phyloP scores from a whole-genome alignment of 2,329 filamentous ascomycete genomes.

The Colletotrichum simmondsii region DNA sequence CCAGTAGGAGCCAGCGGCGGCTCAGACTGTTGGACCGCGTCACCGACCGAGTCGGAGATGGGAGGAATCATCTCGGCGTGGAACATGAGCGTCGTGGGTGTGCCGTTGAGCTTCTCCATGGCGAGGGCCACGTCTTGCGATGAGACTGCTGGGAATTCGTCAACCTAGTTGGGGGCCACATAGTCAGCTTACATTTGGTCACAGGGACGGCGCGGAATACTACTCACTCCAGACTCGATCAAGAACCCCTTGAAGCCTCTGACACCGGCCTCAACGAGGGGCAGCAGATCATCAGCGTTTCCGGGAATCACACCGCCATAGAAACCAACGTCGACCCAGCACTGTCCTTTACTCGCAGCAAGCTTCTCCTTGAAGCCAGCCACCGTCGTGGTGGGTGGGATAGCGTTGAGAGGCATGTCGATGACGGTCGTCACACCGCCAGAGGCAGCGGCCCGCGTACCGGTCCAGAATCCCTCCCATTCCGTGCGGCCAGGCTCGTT shows the following conservation, averaged over 20 bases:
- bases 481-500: conserved; percentile 97
- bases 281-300: conserved; percentile 82
- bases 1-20: conserved; percentile 78
- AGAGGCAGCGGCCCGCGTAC: conserved; percentile 91
- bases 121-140: conserved; percentile 81
- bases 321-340: conserved; percentile 99
- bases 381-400: conserved; percentile 94
- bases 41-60: conserved; percentile 81
- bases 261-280: conserved; percentile 85
- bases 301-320: conserved; percentile 95
- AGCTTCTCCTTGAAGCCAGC: conserved; percentile 86
- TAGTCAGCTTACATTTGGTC: conserved; percentile 5
- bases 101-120: conserved; percentile 82
- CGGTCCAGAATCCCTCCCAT: conserved; percentile 98
- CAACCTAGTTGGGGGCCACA: conserved; percentile 67
- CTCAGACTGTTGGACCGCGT: conserved; percentile 76
- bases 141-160: conserved; percentile 95
- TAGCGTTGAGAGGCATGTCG: conserved; percentile 98
- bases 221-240: conserved; percentile 90
- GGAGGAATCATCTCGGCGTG: conserved; percentile 99
- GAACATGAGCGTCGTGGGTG: conserved; percentile 95
- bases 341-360: conserved; percentile 83
- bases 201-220: background rate
- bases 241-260: conserved; percentile 97
- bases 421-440: conserved; percentile 96